Evolutionary conservation across 352 stramenopile genomes (phyloP).

Genomic region (Phytophthora capsici): DNA sequence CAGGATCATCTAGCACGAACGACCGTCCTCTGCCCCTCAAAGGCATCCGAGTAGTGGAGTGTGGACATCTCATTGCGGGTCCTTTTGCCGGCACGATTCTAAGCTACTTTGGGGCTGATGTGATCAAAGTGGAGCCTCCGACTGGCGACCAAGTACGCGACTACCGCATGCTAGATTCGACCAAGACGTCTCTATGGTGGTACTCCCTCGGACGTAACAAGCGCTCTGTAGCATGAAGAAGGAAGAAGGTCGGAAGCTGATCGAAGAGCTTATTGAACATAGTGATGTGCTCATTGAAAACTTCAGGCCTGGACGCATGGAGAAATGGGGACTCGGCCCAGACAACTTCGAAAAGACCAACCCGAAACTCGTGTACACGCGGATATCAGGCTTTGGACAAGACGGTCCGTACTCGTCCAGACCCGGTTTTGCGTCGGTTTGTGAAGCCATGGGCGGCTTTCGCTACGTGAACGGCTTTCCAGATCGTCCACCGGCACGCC

Average conservation of each 20-base stretch:
- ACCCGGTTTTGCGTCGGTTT: slow-evolving; percentile 86
- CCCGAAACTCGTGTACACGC: slow-evolving; percentile 83
- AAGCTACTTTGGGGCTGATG: slow-evolving; percentile 90
- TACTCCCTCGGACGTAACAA: slow-evolving; percentile 91
- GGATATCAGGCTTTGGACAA: slow-evolving; percentile 86
- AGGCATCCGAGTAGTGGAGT: slow-evolving; percentile 80
- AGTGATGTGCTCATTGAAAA: slow-evolving; percentile 92
- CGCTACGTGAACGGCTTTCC: slow-evolving; percentile 89
- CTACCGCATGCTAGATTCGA: slow-evolving; percentile 77
- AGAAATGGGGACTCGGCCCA: slow-evolving; percentile 84
- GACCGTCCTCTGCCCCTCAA: slow-evolving; percentile 58
- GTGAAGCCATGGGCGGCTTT: slow-evolving; percentile 88
- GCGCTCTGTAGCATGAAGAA: slow-evolving; percentile 81
- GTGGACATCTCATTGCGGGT: slow-evolving; percentile 80
- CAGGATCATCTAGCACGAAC: slow-evolving; percentile 13
- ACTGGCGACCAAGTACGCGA: slow-evolving; percentile 85
- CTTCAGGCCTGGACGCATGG: slow-evolving; percentile 88
- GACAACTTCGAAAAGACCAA: slow-evolving; percentile 78
- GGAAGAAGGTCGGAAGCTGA: slow-evolving; percentile 60
- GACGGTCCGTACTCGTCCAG: slow-evolving; percentile 80
- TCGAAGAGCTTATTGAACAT: slow-evolving; percentile 73
- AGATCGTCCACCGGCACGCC: slow-evolving; percentile 75
- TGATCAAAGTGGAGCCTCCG: slow-evolving; percentile 91
- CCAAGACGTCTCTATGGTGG: slow-evolving; percentile 88
- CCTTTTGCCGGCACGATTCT: slow-evolving; percentile 87